Percentiles rank a stretch among this genome's conserved stretches.
Conservation (phyloP, 129 eudicot species). For the Sambucus nigra region DNA sequence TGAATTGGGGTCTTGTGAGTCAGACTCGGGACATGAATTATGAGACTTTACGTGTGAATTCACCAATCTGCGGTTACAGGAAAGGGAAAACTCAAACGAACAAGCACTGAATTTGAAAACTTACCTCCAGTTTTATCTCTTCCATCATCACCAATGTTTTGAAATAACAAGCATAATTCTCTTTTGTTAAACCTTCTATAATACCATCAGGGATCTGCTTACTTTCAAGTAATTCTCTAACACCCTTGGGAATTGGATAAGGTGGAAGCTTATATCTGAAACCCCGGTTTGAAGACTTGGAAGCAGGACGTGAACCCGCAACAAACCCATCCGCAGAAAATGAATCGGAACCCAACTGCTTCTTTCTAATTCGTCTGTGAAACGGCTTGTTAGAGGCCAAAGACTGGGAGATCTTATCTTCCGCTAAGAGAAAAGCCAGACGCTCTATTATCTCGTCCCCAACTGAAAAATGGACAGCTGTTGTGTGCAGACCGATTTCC, state of each 20-base stretch:
- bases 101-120: neutral
- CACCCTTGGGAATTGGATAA: conserved; percentile 45
- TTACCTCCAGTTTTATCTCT: conserved; percentile 77
- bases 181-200: conserved; percentile 37
- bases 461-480: conserved; percentile 61
- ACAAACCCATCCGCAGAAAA: conserved; percentile 25
- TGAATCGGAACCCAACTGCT: conserved; percentile 17
- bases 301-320: conserved; percentile 54
- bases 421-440: conserved; percentile 66
- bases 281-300: conserved; percentile 27
- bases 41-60: too few relatives aligned
- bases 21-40: too few relatives aligned
- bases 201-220: conserved; percentile 45
- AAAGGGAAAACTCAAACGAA: too few relatives aligned
- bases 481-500: conserved; percentile 59
- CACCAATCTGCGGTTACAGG: too few relatives aligned
- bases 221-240: conserved; percentile 39
- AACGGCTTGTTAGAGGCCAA: conserved; percentile 53
- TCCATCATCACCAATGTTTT: conserved; percentile 55
- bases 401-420: conserved; percentile 63
- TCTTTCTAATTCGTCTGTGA: conserved; percentile 38
- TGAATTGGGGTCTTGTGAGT: too few relatives aligned
- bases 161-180: conserved; percentile 50
- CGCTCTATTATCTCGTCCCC: conserved; percentile 68
- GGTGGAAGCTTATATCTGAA: conserved; percentile 32